A percentile compares a stretch with the other conserved stretches of the same genome.
These are phyloP conservation scores for Platanus orientalis DNA, from an alignment of 164 flowering plant species.

Conservation along the genomic window DNA sequence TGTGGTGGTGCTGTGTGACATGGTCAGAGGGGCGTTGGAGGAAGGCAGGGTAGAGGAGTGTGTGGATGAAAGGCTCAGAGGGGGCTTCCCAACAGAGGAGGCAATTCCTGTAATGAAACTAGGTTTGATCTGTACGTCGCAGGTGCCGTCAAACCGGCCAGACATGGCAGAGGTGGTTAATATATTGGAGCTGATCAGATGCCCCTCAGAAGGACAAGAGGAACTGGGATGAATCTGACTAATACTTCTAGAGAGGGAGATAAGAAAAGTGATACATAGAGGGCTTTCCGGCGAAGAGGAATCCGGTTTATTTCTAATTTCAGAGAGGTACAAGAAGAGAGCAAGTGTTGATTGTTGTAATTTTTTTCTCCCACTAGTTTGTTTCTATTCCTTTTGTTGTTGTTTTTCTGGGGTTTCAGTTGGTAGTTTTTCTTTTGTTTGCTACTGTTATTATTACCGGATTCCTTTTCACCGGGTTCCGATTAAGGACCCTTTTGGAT, in stretches of 20 bases:
- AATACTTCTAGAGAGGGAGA: constrained; percentile 6
- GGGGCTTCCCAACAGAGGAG: constrained; percentile 75
- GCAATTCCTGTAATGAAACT: constrained; percentile 78
- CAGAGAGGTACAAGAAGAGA: constrained; percentile 14
- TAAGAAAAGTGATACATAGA: constrained; percentile 4
- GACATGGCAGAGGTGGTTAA: constrained; percentile 92
- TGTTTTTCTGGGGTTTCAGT: constrained; percentile 10
- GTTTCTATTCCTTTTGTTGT: constrained; percentile 9
- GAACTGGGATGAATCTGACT: constrained; percentile 31
- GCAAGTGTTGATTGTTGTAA: constrained; percentile 18
- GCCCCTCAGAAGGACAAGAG: constrained; percentile 76
- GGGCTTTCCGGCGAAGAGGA: constrained; percentile 61
- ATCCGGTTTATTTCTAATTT: constrained; percentile 41
- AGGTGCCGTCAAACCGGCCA: constrained; percentile 94
- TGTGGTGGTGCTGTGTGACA: constrained; percentile 80
- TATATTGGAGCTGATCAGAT: constrained; percentile 76
- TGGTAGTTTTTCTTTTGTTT: constrained; percentile 24
- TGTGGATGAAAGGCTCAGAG: constrained; percentile 55
- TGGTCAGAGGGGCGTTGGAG: constrained; percentile 80
- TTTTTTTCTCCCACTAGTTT: constrained; percentile 10
- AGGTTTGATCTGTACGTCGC: constrained; percentile 89
- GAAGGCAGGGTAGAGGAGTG: constrained; percentile 80
- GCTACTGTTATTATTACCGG: constrained; percentile 34
- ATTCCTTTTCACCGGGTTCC: constrained; percentile 77
- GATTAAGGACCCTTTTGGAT: constrained; percentile 24